These are phyloP conservation scores for Ganoderma resinaceum DNA, from an alignment of 1,284 basidiomycete species.

Conservation along the genomic window DNA sequence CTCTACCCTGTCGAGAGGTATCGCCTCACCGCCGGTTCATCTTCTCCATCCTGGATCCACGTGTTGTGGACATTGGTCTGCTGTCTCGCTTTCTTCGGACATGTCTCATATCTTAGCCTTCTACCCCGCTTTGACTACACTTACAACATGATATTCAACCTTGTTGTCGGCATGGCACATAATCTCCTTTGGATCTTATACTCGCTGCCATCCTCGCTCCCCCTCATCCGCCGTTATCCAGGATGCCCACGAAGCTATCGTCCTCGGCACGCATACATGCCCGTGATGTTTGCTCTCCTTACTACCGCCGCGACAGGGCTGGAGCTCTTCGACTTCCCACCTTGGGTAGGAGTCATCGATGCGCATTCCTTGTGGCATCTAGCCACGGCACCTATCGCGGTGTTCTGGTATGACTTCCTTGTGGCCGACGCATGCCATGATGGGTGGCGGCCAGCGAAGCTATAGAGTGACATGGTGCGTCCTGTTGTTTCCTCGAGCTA, in stretches of 20 bases:
- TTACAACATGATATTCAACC: constrained; percentile 93
- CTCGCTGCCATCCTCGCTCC: constrained; percentile 60
- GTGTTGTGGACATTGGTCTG: constrained; percentile 55
- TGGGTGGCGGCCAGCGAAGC: constrained; percentile 42
- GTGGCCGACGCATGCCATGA: constrained; percentile 70
- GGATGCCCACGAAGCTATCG: constrained; percentile 58
- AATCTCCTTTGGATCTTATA: constrained; percentile 89
- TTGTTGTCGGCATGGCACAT: constrained; percentile 79
- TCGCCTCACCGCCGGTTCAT: constrained; percentile 37
- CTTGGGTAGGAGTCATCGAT: constrained; percentile 80
- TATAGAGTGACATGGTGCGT: constrained; percentile 8
- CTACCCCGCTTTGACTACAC: constrained; percentile 91
- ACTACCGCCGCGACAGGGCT: constrained; percentile 83
- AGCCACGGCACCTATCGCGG: constrained; percentile 81
- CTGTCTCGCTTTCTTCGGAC: constrained; percentile 61
- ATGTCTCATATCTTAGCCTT: constrained; percentile 81
- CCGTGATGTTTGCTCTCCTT: constrained; percentile 68
- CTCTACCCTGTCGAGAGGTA: constrained; percentile 61
- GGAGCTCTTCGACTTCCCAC: constrained; percentile 94
- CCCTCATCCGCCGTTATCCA: constrained; percentile 61
- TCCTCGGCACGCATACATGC: constrained; percentile 59
- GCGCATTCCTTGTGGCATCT: constrained; percentile 97
- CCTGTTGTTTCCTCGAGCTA: background rate
- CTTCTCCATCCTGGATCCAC: constrained; percentile 22
- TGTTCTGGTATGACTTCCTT: constrained; percentile 88